These are phyloP conservation scores for Endogone sp. DNA, from an alignment of 192 early-diverging fungal genomes.

Conservation along the genomic window DNA sequence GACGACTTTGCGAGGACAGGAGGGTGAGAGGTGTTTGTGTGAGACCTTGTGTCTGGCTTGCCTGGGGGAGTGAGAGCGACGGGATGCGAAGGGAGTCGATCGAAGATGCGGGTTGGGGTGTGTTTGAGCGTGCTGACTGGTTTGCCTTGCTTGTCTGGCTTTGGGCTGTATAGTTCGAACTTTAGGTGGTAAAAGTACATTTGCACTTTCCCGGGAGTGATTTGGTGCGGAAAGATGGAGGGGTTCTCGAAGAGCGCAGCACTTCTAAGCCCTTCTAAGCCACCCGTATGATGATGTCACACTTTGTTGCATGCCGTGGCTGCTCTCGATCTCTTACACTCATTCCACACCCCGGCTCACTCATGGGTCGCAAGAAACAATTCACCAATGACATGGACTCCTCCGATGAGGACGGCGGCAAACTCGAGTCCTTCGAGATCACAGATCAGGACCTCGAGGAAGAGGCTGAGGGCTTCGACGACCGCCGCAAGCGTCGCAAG, in stretches of 20 bases:
- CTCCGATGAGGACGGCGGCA: conserved; percentile 23
- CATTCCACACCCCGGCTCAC: too few relatives aligned
- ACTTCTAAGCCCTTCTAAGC: too few relatives aligned
- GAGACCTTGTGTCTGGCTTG: neutral
- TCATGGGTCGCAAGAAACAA: conserved; percentile 26
- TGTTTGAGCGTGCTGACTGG: neutral
- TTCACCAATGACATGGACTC: conserved; percentile 33
- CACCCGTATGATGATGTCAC: too few relatives aligned
- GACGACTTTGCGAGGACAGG: neutral
- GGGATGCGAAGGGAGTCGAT: too few relatives aligned
- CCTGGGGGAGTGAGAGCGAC: neutral
- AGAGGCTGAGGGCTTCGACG: conserved; percentile 48
- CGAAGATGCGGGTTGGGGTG: conserved; percentile 1
- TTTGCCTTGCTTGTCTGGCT: too few relatives aligned
- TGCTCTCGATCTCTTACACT: too few relatives aligned
- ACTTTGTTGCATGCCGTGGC: too few relatives aligned
- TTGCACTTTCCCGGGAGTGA: too few relatives aligned
- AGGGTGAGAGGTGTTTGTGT: neutral
- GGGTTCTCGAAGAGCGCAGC: too few relatives aligned
- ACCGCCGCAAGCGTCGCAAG: conserved; percentile 31
- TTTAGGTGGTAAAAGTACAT: conserved; percentile 40
- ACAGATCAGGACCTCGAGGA: conserved; percentile 49
- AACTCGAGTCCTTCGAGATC: conserved; percentile 27
- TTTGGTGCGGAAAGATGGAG: too few relatives aligned
- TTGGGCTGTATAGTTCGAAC: conserved; percentile 21